Base-by-base conservation (phyloP, 306 rosid species). In the Dicorynia guianensis region DNA sequence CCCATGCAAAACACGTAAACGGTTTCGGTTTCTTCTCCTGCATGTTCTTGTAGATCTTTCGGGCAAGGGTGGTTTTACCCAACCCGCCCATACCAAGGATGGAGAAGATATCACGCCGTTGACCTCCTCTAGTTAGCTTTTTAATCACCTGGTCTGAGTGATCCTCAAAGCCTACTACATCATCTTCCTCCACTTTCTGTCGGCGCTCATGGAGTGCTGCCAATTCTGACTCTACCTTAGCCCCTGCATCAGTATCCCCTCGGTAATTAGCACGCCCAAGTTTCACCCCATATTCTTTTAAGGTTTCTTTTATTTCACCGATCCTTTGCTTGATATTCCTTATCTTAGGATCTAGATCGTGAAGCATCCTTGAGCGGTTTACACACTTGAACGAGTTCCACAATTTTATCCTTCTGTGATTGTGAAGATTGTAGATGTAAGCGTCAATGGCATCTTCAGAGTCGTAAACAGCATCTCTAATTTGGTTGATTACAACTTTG, bases 401-500 rank as follows among this genome's bases (percentile, higher is more conserved):
- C 5, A 47, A 0, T 4, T 11, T 0, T 6, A 5, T 13, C 12
- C 44, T 67, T 15, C 20, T 48, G 0, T 8, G 30, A 4, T 30
- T 13, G 13, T 46, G 0, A 11, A 5, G 0, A 18, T 5, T 2
- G 1, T 67, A 0, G 44, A n/a, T 13, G 0, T 48, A 67, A 5
- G 11, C 4, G n/a, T 67, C 72, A 36, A 47, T 47, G 1, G 49
- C 58, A 33, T 67, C 72, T 44, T 67, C 54, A 12, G 72, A 58
- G 8, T 47, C 72, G 7, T 7, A 3, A 13, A 39, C 72, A 5
- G 0, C 42, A 0, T 67, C 72, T 36, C 61, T 50, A 12, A 68
- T 68, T 34, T n/a, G 61, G 0, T 12, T 33, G 33, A 68, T 25
- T 25, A 25, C 30, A 25, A 25, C 30, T 25, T 25, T 1, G 2